These are phyloP conservation scores for Ophiostoma ulmi DNA, from an alignment of 2,329 filamentous ascomycete genomes.

Conservation along the genomic window DNA sequence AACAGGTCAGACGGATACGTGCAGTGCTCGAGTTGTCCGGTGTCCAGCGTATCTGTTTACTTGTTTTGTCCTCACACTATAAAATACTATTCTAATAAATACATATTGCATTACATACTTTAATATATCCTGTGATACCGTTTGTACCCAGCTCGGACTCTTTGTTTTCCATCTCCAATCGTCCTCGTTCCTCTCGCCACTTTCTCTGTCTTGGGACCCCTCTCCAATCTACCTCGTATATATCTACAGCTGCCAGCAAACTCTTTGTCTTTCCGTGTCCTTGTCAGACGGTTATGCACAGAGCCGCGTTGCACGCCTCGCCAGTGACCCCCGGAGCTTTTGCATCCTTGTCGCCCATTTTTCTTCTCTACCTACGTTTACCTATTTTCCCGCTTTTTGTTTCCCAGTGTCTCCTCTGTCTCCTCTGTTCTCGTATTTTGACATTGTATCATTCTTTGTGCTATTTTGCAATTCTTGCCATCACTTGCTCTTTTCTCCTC, in stretches of 20 bases:
- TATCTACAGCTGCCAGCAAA: neutral
- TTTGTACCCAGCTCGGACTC: neutral
- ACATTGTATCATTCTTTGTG: neutral
- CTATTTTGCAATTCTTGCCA: no score
- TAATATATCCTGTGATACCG: neutral
- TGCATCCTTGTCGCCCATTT: neutral
- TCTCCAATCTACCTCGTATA: neutral
- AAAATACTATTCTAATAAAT: neutral
- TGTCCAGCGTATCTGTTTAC: neutral
- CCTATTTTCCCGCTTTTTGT: neutral
- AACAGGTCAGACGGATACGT: neutral
- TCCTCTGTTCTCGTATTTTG: neutral
- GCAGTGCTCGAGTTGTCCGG: neutral
- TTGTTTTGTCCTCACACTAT: neutral
- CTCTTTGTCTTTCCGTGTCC: neutral
- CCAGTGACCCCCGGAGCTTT: neutral
- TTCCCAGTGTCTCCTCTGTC: neutral
- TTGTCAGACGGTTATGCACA: neutral
- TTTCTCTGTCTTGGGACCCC: neutral
- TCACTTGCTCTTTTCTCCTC: neutral
- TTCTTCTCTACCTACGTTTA: neutral
- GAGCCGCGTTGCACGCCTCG: neutral
- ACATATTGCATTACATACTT: neutral
- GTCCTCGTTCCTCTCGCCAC: neutral
- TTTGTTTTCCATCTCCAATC: neutral